Conservation (phyloP, 257 asterid genomes). For the Plantago major region DNA sequence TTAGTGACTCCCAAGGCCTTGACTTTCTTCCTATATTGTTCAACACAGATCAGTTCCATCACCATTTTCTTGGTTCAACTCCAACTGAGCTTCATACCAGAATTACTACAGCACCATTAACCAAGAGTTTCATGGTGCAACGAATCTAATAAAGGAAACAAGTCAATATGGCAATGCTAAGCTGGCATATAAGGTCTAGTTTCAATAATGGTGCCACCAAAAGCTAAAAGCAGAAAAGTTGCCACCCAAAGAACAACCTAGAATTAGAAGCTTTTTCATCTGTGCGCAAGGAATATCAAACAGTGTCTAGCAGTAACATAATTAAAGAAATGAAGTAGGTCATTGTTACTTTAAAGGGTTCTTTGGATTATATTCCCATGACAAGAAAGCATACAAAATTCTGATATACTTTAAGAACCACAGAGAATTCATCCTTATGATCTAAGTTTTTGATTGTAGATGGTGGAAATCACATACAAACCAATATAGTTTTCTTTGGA, state of each 20-base stretch:
- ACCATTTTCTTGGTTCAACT: too few relatives aligned
- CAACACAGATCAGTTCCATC: too few relatives aligned
- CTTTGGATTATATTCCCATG: not conserved
- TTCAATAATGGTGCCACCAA: not conserved
- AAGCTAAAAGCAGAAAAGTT: constrained; percentile 1
- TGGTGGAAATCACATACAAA: too few relatives aligned
- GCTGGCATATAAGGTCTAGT: not conserved
- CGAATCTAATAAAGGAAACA: constrained; percentile 14
- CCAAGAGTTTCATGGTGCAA: not conserved
- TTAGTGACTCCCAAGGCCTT: too few relatives aligned
- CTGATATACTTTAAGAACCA: too few relatives aligned
- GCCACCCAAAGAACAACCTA: constrained; percentile 16
- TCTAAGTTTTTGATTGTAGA: too few relatives aligned
- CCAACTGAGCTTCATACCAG: too few relatives aligned
- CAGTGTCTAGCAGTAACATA: not conserved
- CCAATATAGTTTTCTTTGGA: not conserved
- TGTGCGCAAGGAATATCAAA: constrained; percentile 13
- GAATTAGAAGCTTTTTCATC: constrained; percentile 11
- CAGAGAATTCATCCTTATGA: too few relatives aligned
- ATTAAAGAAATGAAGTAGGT: not conserved
- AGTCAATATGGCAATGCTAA: not conserved
- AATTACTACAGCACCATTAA: too few relatives aligned
- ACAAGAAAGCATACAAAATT: too few relatives aligned
- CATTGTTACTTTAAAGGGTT: not conserved
- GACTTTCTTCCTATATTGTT: too few relatives aligned